Base-by-base conservation (phyloP, 345 rosid species). In the Clausena lansium region DNA sequence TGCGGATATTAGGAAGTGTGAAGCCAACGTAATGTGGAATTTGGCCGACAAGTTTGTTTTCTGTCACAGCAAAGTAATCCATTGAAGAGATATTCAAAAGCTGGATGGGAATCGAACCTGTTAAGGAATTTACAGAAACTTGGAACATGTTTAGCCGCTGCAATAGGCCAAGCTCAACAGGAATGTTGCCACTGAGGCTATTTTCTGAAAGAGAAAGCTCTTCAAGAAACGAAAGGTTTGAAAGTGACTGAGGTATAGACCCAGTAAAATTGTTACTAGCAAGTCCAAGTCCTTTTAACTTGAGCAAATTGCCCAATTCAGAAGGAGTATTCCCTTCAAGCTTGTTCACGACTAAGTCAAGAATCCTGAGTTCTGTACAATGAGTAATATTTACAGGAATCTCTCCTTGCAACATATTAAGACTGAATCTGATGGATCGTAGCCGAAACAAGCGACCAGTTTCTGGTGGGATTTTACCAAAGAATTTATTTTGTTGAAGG, bases 71-170 rank as follows among this genome's bases (percentile, higher is more conserved):
- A 13, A 84, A 74, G 45, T 66, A 74, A 2, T 70, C 67, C 73
- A 84, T 79, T 11, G 73, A 32, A 14, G 81, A 68, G 17, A 76
- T 27, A 33, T 81, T 79, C 58, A 79, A 77, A 7, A 81, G 76
- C 54, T 80, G 69, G 8, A 36, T 28, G 57, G 87, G 87, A 47
- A 84, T 47, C 14, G 62, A 5, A 54, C 85, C 87, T n/a, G 77
- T 75, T 20, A 79, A 45, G 9, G 65, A 24, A 59, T 84, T 84
- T 7, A 11, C 47, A 0, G 81, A 55, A 24, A 84, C 38, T 66
- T 61, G 80, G 72, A 84, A 76, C 71, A 20, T 70, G 6, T 52
- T 50, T 9, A 84, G 78, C 55, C 59, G 50, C 54, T 35, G 73
- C 9, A 84, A 47, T 59, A 25, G 72, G 57, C 84, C 80, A 2